Percentiles rank a stretch among this genome's conserved stretches.
Evolutionary conservation across 2,329 filamentous ascomycete genomes (phyloP).

Genomic region (Colletotrichum phormii): DNA sequence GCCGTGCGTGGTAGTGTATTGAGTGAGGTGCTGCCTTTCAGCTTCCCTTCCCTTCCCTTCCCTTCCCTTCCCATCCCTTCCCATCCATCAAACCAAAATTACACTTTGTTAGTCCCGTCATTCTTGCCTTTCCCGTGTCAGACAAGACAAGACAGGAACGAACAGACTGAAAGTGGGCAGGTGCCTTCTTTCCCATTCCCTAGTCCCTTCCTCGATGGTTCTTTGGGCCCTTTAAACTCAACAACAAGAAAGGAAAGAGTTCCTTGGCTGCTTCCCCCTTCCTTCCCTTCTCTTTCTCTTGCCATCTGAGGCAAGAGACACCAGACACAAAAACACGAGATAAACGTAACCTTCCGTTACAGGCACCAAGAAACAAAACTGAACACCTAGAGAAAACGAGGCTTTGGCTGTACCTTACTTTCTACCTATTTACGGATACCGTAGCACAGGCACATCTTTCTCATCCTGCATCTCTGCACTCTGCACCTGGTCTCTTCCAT

Average conservation of each 20-base stretch:
- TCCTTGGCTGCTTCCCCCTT: background rate
- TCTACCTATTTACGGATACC: background rate
- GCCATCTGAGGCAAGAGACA: background rate
- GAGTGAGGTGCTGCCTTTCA: background rate
- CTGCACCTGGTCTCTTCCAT: conserved; percentile 15
- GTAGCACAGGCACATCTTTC: background rate
- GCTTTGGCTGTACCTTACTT: background rate
- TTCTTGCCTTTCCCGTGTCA: background rate
- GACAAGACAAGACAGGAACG: background rate
- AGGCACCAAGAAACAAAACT: background rate
- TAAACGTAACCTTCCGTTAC: too few relatives aligned
- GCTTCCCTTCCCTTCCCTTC: background rate
- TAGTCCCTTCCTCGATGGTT: background rate
- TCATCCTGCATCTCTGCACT: background rate
- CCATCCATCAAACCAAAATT: background rate
- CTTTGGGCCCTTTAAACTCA: background rate
- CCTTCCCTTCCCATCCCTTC: too few relatives aligned
- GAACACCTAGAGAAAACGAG: background rate
- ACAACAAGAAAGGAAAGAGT: background rate
- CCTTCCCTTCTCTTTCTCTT: background rate
- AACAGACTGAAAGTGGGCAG: background rate
- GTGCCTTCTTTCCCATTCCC: background rate
- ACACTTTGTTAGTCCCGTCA: background rate
- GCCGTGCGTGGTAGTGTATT: too few relatives aligned
- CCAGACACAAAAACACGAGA: background rate